These are phyloP conservation scores for Daldinia bambusicola DNA, from an alignment of 495 filamentous ascomycete species.

Conservation along the genomic window DNA sequence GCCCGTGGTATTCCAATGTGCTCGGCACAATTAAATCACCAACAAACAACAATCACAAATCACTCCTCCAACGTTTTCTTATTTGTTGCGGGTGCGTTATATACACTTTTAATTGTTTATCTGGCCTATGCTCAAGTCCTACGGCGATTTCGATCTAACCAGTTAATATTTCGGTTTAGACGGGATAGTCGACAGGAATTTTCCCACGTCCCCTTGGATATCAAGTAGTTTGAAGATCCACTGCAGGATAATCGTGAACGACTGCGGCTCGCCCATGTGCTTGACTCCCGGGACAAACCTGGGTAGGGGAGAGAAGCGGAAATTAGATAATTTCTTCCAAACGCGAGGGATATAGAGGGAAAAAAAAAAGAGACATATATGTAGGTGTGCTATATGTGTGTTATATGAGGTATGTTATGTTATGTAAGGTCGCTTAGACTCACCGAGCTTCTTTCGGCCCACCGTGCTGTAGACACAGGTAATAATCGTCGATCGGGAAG, in stretches of 20 bases:
- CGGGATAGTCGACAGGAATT: constrained; percentile 38
- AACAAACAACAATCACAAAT: no score
- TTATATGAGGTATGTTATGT: not conserved
- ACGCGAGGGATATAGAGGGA: not conserved
- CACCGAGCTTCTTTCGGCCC: constrained; percentile 70
- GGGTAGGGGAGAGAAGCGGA: not conserved
- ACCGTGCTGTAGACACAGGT: constrained; percentile 67
- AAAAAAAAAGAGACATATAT: no score
- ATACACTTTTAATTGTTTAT: not conserved
- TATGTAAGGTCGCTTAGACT: constrained; percentile 3
- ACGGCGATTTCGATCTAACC: not conserved
- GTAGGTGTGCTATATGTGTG: no score
- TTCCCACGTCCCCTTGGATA: constrained; percentile 24
- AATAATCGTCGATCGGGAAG: constrained; percentile 76
- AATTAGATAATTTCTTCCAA: not conserved
- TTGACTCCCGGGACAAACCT: constrained; percentile 34
- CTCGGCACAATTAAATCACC: no score
- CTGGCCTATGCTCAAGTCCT: not conserved
- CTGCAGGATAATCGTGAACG: constrained; percentile 26
- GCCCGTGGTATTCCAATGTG: no score
- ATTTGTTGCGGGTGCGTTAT: no score
- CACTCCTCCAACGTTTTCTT: no score
- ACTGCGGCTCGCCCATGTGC: constrained; percentile 40
- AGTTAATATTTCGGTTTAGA: constrained; percentile 35
- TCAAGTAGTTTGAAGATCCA: constrained; percentile 41